phyloP scores from a whole-genome alignment of 164 flowering plant genomes.

The Platanus orientalis region DNA sequence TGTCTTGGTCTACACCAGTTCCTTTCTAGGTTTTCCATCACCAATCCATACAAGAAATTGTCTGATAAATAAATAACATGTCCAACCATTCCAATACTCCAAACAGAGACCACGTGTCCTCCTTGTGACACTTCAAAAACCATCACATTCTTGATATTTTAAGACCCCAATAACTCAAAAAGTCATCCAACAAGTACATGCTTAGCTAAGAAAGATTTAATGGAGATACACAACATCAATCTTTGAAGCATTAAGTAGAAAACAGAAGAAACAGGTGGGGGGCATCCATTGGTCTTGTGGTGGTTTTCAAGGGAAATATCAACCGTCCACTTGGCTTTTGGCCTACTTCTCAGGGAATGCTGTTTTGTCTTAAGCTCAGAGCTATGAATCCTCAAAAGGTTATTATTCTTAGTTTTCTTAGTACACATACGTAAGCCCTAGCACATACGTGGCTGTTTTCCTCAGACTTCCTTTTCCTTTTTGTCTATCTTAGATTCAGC shows the following conservation, averaged over 20 bases:
- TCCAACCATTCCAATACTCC: too few species aligned
- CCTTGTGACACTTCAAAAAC: not conserved
- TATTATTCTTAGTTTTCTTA: constrained; percentile 13
- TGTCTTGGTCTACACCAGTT: too few species aligned
- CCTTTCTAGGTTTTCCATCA: too few species aligned
- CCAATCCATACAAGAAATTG: too few species aligned
- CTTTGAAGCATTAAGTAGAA: constrained; percentile 20
- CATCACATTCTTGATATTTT: not conserved
- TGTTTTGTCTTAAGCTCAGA: constrained; percentile 8
- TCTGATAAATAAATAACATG: too few species aligned
- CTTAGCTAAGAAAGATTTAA: constrained; percentile 13
- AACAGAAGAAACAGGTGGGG: constrained; percentile 35
- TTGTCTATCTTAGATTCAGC: constrained; percentile 25
- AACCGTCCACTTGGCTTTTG: constrained; percentile 33
- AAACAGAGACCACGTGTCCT: not conserved
- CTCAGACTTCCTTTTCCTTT: constrained; percentile 9
- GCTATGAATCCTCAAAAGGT: constrained; percentile 7
- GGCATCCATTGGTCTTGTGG: constrained; percentile 28
- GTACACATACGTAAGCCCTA: constrained; percentile 29
- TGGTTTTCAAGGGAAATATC: too few species aligned
- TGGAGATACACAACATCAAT: constrained; percentile 19
- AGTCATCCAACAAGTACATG: constrained; percentile 31
- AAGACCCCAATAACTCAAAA: constrained; percentile 28
- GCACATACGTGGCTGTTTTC: constrained; percentile 32
- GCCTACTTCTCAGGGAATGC: constrained; percentile 13